Evolutionary conservation across 2,329 filamentous ascomycete species (phyloP), one percentile per base, ranked within the genome.

Genomic region (Berkeleyomyces rouxiae): DNA sequence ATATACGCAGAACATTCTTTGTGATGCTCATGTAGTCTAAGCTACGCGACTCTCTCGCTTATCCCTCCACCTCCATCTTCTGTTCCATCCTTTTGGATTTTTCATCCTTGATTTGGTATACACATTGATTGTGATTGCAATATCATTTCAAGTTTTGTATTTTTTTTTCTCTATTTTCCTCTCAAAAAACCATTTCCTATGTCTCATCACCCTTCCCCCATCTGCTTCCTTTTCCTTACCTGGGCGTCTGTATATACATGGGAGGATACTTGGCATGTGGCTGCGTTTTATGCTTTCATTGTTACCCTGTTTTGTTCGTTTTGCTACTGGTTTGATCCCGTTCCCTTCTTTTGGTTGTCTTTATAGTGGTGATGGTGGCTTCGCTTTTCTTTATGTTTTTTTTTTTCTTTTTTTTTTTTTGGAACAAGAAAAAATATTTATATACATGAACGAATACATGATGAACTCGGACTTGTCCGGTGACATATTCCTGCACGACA

Each of bases 221-320:
- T 53, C 39, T 43, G 13, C 36, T 51, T 53, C 39, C 44, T 51
- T 23, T 43, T 51, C 44, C 39, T 33, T 37, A 39, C 33, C 7
- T 55, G 51, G 51, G 51, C 51, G 51, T 55, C 51, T 61, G 51
- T 55, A 61, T 51, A 61, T 61, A 61, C 59, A 61, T 49, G 42
- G 59, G 59, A 47, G 59, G 59, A 37, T 47, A 51, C 59, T 49
- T 61, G 43, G 59, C 44, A 61, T 47, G 46, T 61, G 49, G 37
- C 49, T 61, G 37, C 36, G 46, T 61, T 61, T 46, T 49, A 40
- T 53, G 37, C 51, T 55, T 55, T 55, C 51, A 7, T 39, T 37
- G 51, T 39, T 55, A 55, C 51, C 51, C 51, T 55, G 51, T 13
- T 55, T 55, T 37, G 51, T 6, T 55, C 39, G 51, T 31, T 55